phyloP scores from a whole-genome alignment of 176 grass and related monocot species.

The Oryza officinalis region DNA sequence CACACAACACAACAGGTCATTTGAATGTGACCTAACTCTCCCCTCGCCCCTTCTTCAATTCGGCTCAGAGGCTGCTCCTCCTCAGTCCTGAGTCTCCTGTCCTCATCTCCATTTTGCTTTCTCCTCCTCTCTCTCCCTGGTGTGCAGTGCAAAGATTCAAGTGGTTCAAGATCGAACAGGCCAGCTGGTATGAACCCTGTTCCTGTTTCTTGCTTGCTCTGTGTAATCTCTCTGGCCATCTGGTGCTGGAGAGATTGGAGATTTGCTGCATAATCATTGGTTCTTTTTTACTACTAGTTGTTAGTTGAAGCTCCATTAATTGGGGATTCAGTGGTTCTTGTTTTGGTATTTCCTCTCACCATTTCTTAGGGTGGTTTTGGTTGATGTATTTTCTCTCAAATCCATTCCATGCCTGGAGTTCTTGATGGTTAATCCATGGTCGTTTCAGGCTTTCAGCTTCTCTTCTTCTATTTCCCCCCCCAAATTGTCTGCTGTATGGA shows the following conservation, averaged over 20 bases:
- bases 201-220: constrained; percentile 10
- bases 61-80: constrained; percentile 22
- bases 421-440: neutral
- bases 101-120: neutral
- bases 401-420: neutral
- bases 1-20: constrained; percentile 13
- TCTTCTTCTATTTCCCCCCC: neutral
- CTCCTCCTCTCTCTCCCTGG: neutral
- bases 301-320: neutral
- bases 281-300: neutral
- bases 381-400: constrained; percentile 8
- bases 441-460: neutral
- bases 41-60: constrained; percentile 23
- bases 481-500: neutral
- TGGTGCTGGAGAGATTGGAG: neutral
- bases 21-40: constrained; percentile 36
- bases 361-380: neutral
- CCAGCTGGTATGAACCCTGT: constrained; percentile 4
- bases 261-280: neutral
- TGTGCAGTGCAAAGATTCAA: neutral
- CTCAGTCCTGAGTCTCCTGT: neutral
- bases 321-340: constrained; percentile 14
- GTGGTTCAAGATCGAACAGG: neutral
- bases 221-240: neutral
- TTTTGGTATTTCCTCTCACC: neutral